Evolutionary conservation across 768 basidiomycete genomes (phyloP), one percentile per base, ranked within the genome.

Genomic region (Collybiopsis luxurians): DNA sequence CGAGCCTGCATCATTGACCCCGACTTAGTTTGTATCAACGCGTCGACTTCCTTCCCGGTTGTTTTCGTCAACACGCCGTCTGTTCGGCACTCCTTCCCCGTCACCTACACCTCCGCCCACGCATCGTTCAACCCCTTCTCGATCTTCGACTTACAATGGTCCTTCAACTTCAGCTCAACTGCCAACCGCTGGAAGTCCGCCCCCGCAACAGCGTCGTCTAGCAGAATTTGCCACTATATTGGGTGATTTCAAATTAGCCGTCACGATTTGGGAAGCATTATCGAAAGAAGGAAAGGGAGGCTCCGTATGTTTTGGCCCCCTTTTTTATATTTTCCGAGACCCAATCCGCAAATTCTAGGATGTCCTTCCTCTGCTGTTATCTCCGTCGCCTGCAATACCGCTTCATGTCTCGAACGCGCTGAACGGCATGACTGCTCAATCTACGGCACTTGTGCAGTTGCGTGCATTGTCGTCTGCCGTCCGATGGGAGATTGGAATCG

Each of bases 201-300:
- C 84, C 6, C 78, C 86, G 4, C 91, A 89, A 63, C 85, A 88
- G 60, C 81, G 94, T 44, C 85, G 96, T n/a, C 75, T 98, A 3
- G 97, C 95, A 10, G 97, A 99, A 69, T 95, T 98, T 72, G 87
- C 93, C 9, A 97, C 97, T 19, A 84, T 95, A 57, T 72, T 98
- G 2, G 90, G 94, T 2, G 97, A 99, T 70, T 85, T 86, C 68
- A 93, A 91, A 63, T 78, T 95, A 30, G 96, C 95, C 0, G 75
- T 82, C 2, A 72, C 74, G 7, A 84, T 95, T 2, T 98, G 95
- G 90, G 97, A 98, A 67, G 76, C 86, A 3, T 67, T 94, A 31
- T 78, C 92, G 48, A 94, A 94, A 67, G 95, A 98, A 58, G 83
- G 82, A 42, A 94, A 91, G 66, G 86, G 87, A 34, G 95, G 95